Evolutionary conservation across 768 basidiomycete genomes (phyloP), one percentile per base, ranked within the genome.

Genomic region (Amanita fuliginea): DNA sequence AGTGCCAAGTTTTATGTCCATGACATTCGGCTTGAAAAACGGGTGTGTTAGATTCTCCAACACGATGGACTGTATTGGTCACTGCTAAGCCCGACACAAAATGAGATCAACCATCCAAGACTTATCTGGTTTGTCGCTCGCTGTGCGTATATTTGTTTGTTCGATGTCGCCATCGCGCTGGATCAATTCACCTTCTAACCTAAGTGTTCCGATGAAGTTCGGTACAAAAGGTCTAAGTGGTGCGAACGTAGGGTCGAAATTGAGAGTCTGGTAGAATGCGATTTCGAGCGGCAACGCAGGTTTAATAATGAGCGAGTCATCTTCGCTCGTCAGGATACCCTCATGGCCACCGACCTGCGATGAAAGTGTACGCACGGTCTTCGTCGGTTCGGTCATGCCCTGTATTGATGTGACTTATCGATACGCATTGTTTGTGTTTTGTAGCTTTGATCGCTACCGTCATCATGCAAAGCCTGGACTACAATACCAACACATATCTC

Each of bases 1-100:
- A 0, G 86, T 94, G 1, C 96, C 96, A 13, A 98, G 83, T 64
- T 98, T 99, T 61, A 92, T 73, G 62, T 99, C 95, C 24, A 97
- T 70, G 51, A 96, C 76, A 56, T 87, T 91, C 5, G 94, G 94
- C 60, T 81, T 84, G 32, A 65, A 57, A 69, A 93, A 97, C 1
- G 72, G 60, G 55, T 83, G 64, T 2, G 85, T 66, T 10, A 93
- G 67, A 62, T 99, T 97, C 67, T 94, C 84, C 3, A 99, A 66
- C 26, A 95, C 89, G 47, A 95, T 68, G 51, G 78, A 82, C 71
- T 93, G 80, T 71, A 55, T 47, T 47, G 35, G 46, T 24, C 8
- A 11, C 19, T 13, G 19, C 46, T 37, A 39, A 36, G 34, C 22
- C 35, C n/a, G 35, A 18, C 11, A 13, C 13, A 16, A 24, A 10